phyloP scores from a whole-genome alignment of 1,284 basidiomycete genomes.

The Ceratobasidium sp. region DNA sequence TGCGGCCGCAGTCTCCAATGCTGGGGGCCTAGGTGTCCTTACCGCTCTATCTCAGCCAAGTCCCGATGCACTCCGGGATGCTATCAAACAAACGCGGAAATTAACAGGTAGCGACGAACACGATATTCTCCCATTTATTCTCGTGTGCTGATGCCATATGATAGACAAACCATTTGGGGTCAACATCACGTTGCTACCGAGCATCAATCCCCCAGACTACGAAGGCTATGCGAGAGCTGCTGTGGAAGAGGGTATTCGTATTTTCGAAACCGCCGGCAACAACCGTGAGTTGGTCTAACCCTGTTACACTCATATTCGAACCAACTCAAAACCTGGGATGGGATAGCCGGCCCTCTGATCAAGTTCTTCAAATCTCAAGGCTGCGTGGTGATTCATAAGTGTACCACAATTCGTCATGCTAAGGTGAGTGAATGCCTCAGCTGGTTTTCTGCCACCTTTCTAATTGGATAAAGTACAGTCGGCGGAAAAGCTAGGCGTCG shows the following conservation, averaged over 20 bases:
- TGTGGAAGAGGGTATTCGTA: conserved; percentile 71
- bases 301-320: neutral
- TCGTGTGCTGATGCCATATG: neutral
- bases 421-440: conserved; percentile 60
- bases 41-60: conserved; percentile 90
- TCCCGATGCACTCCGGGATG: conserved; percentile 83
- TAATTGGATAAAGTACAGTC: conserved; percentile 53
- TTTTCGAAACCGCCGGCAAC: conserved; percentile 95
- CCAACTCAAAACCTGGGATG: neutral
- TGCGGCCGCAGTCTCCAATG: conserved; percentile 84
- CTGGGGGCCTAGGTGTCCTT: conserved; percentile 87
- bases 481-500: conserved; percentile 81
- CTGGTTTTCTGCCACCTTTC: conserved; percentile 19
- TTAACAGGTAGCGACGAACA: conserved; percentile 58
- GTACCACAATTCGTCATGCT: conserved; percentile 88
- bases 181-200: conserved; percentile 90
- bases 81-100: conserved; percentile 81
- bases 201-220: conserved; percentile 93
- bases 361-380: conserved; percentile 79
- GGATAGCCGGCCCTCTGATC: conserved; percentile 65
- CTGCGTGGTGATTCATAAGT: conserved; percentile 90
- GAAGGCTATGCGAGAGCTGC: conserved; percentile 55
- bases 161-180: conserved; percentile 82
- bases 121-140: neutral
- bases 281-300: conserved; percentile 66